Evolutionary conservation across 1,139 yeast species (phyloP), one percentile per base, ranked within the genome.

Genomic region (Diutina pseudorugosa): DNA sequence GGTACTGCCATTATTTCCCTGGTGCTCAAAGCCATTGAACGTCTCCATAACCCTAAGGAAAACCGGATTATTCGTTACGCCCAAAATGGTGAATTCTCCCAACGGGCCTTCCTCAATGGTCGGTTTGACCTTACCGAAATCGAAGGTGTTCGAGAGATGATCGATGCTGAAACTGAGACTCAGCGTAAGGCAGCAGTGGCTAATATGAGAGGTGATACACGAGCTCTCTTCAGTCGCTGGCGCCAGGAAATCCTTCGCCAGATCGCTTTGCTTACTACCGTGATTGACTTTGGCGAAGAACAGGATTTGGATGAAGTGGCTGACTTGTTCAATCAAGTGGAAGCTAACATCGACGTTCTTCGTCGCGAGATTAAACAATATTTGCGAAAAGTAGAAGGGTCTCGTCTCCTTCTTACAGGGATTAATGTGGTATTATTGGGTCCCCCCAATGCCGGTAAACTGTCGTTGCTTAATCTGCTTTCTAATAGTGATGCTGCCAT

Each of bases 381-480:
- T 60, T 60, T 86, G 19, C 57, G 64, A 1, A 79, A 73, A 56
- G 79, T 83, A 4, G 70, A 74, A 48, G 69, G 82, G 51, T 80
- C 94, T 0, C 86, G 83, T 57, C 69, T 91, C 1, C 67, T 93
- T 19, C 65, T 84, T 50, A 73, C 77, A 25, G 99, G 99, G 1
- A 80, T 93, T 47, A 80, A 79, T 56, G 62, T 91, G 45, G 82
- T 85, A 0, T 69, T 93, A 20, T 59, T 91, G 20, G 99, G 98
- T 0, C 95, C 96, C 4, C 97, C 98, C 1, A 93, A 93, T 65
- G 97, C 96, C 0, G 99, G 99, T 0, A 93, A 93, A 63, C 90
- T 97, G 1, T 87, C 96, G 0, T 68, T 93, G 14, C 67, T 93
- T 51, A 93, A 94, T 61, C 62, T 69, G 12, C 67, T 93, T 14